phyloP scores from a whole-genome alignment of 768 basidiomycete genomes.

The Boletus reticuloceps region DNA sequence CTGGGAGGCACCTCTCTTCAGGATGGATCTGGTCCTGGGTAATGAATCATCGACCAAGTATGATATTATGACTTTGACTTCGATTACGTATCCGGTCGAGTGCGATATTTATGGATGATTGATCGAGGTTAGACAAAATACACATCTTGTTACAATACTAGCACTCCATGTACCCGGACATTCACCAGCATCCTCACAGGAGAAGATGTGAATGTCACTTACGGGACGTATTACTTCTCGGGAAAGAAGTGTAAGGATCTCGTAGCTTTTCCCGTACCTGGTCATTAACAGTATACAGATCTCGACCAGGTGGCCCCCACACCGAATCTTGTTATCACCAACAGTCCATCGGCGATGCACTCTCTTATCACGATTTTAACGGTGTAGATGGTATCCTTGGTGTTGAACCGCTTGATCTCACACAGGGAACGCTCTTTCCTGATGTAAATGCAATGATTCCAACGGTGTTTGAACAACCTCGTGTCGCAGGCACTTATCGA shows the following conservation, averaged over 20 bases:
- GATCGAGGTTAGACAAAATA: neutral
- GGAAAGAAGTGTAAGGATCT: slow-evolving; percentile 35
- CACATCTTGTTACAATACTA: slow-evolving; percentile 11
- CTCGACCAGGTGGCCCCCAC: slow-evolving; percentile 26
- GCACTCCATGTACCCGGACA: too few relatives aligned
- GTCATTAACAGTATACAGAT: slow-evolving; percentile 2
- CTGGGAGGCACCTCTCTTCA: too few relatives aligned
- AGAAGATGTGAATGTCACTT: slow-evolving; percentile 5
- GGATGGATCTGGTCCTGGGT: too few relatives aligned
- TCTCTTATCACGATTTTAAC: slow-evolving; percentile 4
- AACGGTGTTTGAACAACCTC: slow-evolving; percentile 25
- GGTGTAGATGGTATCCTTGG: slow-evolving; percentile 27
- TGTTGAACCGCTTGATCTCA: slow-evolving; percentile 22
- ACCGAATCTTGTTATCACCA: slow-evolving; percentile 17
- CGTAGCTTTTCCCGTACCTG: neutral
- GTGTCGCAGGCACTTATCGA: slow-evolving; percentile 12
- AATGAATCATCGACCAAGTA: too few relatives aligned
- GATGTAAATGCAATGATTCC: slow-evolving; percentile 8
- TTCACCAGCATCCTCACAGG: slow-evolving; percentile 27
- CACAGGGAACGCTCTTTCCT: neutral
- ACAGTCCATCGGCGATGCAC: slow-evolving; percentile 28
- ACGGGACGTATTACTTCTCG: slow-evolving; percentile 13
- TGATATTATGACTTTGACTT: too few relatives aligned
- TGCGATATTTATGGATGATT: neutral
- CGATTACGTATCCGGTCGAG: too few relatives aligned